Base-by-base conservation (phyloP, 495 filamentous ascomycete genomes). In the Penicillium tannophilum region DNA sequence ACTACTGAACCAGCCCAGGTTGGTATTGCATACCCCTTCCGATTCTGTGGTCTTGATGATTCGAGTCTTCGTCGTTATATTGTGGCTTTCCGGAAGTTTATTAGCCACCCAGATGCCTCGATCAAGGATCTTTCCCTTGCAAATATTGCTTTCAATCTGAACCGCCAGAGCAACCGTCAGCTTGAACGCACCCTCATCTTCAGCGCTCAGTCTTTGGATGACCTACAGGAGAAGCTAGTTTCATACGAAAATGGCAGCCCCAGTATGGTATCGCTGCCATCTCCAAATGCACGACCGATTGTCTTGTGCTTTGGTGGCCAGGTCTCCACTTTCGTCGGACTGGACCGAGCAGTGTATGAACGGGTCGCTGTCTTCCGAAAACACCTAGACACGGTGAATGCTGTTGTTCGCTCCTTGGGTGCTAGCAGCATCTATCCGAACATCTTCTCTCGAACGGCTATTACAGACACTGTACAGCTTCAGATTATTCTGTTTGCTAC, bases 221-320 rank as follows among this genome's bases (percentile, higher is more conserved):
- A 52, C 24, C 46, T 55, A 2, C 17, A 52, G 11, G 19, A 19
- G 2, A 54, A 45, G 35, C 36, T 60, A 8, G 3, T 20, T 10
- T 31, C 49, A 19, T 28, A 12, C 31, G 49, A 36, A 10, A 19
- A 20, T 14, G 17, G 3, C 4, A 14, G 16, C 47, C 9, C 24
- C 4, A 17, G n/a, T n/a, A 2, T 3, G 4, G 10, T 17, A 2
- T 24, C 46, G 4, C 11, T 30, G 11, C 36, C 12, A 6, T n/a
- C 16, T 41, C 36, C 36, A n/a, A 31, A 31, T 2, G 20, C 44
- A 9, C 19, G 28, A 2, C 76, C 81, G 0, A 71, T 84, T 1
- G 62, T 86, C 3, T 62, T 86, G 0, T 82, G 79, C 58, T 85
- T 86, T 46, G 82, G 83, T 3, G 82, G 82, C 7, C 83, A 86